Conservation (phyloP, 208 protist genomes). For the Trypanosomatidae sp. region DNA sequence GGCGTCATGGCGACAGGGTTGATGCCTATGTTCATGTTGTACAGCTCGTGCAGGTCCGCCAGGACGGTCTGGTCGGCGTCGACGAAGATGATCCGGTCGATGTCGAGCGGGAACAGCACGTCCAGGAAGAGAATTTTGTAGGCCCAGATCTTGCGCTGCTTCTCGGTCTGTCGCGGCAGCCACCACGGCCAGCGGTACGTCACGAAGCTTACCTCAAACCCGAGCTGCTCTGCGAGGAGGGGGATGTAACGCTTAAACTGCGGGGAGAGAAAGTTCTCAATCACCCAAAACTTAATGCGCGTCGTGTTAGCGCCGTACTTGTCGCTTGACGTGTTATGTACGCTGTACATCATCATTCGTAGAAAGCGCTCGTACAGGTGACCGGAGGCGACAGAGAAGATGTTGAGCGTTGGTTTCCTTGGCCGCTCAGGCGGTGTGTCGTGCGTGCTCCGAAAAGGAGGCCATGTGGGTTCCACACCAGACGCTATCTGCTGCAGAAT, state of each 20-base stretch:
- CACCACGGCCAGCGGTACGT: slow-evolving; percentile 99
- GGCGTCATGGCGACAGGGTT: slow-evolving; percentile 96
- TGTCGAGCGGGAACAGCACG: slow-evolving; percentile 97
- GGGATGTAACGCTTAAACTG: slow-evolving; percentile 95
- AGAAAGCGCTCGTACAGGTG: slow-evolving; percentile 99
- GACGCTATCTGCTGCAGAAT: slow-evolving; percentile 26
- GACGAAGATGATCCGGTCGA: slow-evolving; percentile 98
- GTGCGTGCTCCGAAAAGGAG: slow-evolving; percentile 13
- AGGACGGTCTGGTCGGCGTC: slow-evolving; percentile 97
- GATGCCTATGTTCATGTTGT: slow-evolving; percentile 96
- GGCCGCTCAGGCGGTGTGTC: slow-evolving; percentile 18
- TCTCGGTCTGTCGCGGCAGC: slow-evolving; percentile 96
- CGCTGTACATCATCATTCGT: slow-evolving; percentile 98
- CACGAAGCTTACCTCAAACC: slow-evolving; percentile 96
- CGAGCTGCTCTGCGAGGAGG: slow-evolving; percentile 81
- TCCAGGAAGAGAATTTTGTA: slow-evolving; percentile 99
- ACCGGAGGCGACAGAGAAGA: slow-evolving; percentile 98
- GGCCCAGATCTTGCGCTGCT: slow-evolving; percentile 99
- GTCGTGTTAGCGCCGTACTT: slow-evolving; percentile 67
- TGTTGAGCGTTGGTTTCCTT: slow-evolving; percentile 93
- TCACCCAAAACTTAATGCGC: slow-evolving; percentile 99
- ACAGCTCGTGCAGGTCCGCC: slow-evolving; percentile 93
- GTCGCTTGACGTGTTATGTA: slow-evolving; percentile 91
- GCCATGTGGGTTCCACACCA: slow-evolving; percentile 27
- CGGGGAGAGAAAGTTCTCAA: slow-evolving; percentile 98